Base-by-base conservation (phyloP, 2,329 filamentous ascomycete species). In the Nemania sp. region DNA sequence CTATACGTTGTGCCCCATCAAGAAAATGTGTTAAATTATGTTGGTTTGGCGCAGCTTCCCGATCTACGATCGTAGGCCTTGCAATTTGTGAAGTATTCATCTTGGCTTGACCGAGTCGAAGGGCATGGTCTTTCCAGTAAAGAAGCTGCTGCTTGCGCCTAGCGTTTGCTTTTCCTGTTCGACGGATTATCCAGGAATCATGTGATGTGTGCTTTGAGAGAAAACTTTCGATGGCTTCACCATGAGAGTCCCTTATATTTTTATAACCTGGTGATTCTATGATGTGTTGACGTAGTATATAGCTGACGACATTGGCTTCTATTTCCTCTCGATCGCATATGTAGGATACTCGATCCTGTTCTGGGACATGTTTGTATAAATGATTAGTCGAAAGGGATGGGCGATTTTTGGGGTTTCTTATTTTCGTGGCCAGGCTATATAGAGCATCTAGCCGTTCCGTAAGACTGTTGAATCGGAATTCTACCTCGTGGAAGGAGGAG, bases 71-170 rank as follows among this genome's bases (percentile, higher is more conserved):
- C 14, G 22, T 41, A 28, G 39, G 22, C 17, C 20, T 8, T 4
- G 7, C 39, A 9, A 7, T 26, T 41, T 28, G 17, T 4, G 14
- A 26, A 17, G 22, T 12, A 6, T 41, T 26, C 9, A 9, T 22
- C 19, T n/a, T 26, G 14, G 19, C 8, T 26, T 23, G 26, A 9
- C 47, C 15, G 2, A 59, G 41, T n/a, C 42, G 22, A 8, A 50
- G 15, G 12, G 56, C 51, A 22, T 61, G 59, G 6, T 48, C 24
- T 42, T 52, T 57, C 59, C 56, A 61, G 17, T 61, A 59, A 19
- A 49, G 2, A 20, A 61, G 43, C 17, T 59, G 56, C 33, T 55
- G 56, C 30, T 57, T 57, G 6, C 56, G 51, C 14, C 56, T 34
- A 11, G 53, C 56, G 24, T 56, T 56, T 20, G 56, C 56, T 14